phyloP scores from a whole-genome alignment of 2,329 filamentous ascomycete genomes.

The Paramyrothecium sp. region DNA sequence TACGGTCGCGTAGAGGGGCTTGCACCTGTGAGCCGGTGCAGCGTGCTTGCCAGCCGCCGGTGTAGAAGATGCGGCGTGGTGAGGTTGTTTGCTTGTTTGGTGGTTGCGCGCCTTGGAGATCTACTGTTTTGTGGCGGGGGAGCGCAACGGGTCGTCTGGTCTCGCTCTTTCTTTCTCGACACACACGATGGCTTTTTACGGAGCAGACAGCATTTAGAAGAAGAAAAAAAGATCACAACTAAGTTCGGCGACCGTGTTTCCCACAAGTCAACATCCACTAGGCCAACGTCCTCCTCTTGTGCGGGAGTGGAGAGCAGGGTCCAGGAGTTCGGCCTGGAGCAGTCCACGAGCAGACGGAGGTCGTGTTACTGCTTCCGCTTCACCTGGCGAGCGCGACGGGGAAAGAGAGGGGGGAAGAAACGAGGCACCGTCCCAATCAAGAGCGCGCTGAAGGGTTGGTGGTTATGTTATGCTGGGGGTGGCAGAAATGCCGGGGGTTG shows the following conservation, averaged over 20 bases:
- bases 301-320: not conserved
- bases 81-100: not conserved
- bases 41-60: not conserved
- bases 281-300: not conserved
- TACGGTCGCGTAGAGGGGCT: no score
- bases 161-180: not conserved
- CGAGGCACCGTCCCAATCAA: not conserved
- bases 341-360: no score
- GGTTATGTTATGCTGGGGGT: not conserved
- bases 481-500: not conserved
- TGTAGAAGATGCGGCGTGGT: not conserved
- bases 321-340: no score
- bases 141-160: not conserved
- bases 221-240: not conserved
- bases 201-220: not conserved
- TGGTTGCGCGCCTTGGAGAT: not conserved
- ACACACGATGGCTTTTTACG: not conserved
- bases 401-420: not conserved
- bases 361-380: not conserved
- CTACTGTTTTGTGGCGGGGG: not conserved
- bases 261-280: not conserved
- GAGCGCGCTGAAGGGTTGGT: not conserved
- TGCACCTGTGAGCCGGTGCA: no score
- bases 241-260: not conserved
- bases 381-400: not conserved